Evolutionary conservation across 1,139 yeast species (phyloP).

Genomic region (Pneumocystis oryctolagi): DNA sequence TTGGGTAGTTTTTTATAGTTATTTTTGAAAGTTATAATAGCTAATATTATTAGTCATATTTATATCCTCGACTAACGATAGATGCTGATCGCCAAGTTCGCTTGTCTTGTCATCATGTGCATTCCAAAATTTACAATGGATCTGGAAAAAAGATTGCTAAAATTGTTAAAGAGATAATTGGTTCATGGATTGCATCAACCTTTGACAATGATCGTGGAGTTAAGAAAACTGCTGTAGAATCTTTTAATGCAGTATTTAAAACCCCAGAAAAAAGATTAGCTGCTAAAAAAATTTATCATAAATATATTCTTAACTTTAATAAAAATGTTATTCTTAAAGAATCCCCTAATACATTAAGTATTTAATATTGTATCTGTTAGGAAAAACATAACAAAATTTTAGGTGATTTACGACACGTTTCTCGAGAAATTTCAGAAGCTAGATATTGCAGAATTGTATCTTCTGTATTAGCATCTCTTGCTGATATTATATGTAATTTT

Average conservation of each 20-base stretch:
- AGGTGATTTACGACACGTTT: constrained; percentile 10
- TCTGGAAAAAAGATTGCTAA: constrained; percentile 5
- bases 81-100: constrained; percentile 9
- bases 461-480: not conserved
- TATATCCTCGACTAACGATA: constrained; percentile 6
- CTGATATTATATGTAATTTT: not conserved
- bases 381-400: constrained; percentile 6
- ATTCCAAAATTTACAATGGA: not conserved
- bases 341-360: constrained; percentile 7
- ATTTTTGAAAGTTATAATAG: not conserved
- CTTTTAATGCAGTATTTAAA: constrained; percentile 5
- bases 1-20: not conserved
- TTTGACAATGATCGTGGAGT: constrained; percentile 9
- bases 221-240: constrained; percentile 3
- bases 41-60: constrained; percentile 1
- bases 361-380: constrained; percentile 5
- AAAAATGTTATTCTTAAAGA: constrained; percentile 1
- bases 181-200: constrained; percentile 5
- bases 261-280: not conserved
- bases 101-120: constrained; percentile 3
- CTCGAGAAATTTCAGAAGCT: constrained; percentile 9
- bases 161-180: constrained; percentile 3
- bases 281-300: not conserved
- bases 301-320: constrained; percentile 1
- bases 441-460: constrained; percentile 5